Evolutionary conservation across 805 yeast species (phyloP).

Genomic region (Scheffersomyces coipomensis): DNA sequence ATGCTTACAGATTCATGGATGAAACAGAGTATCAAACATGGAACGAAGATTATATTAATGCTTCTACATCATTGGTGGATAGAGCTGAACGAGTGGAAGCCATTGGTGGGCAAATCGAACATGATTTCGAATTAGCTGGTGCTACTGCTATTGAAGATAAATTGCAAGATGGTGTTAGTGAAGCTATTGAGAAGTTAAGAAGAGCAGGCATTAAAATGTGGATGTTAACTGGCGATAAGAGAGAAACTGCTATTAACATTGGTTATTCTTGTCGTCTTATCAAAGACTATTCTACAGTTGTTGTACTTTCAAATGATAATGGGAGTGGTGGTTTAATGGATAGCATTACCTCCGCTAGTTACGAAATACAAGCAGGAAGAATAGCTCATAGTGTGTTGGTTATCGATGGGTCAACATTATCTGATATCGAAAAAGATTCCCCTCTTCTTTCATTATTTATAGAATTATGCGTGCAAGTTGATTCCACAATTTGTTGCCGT

Average conservation of each 20-base stretch:
- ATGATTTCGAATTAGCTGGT: constrained; percentile 68
- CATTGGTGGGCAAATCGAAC: constrained; percentile 73
- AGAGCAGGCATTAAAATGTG: constrained; percentile 93
- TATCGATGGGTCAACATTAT: constrained; percentile 87
- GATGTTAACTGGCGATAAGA: constrained; percentile 98
- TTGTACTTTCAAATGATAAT: constrained; percentile 54
- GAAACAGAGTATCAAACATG: constrained; percentile 60
- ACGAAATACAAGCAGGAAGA: constrained; percentile 66
- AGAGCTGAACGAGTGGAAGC: constrained; percentile 66
- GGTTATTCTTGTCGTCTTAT: constrained; percentile 93
- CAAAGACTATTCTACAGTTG: constrained; percentile 88
- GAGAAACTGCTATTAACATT: constrained; percentile 96
- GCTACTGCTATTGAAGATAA: constrained; percentile 98
- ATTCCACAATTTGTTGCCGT: constrained; percentile 91
- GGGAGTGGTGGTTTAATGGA: constrained; percentile 58
- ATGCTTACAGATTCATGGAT: constrained; percentile 73
- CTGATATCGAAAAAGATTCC: constrained; percentile 69
- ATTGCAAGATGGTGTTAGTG: constrained; percentile 95
- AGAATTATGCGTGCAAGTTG: constrained; percentile 82
- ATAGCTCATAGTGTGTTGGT: constrained; percentile 95
- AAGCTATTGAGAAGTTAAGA: constrained; percentile 85
- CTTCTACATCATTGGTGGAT: constrained; percentile 71
- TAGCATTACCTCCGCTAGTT: constrained; percentile 70
- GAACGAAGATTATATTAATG: constrained; percentile 66
- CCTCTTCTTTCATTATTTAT: constrained; percentile 72